These are phyloP conservation scores for Populus davidiana DNA, from an alignment of 345 rosid genomes.

Conservation along the genomic window DNA sequence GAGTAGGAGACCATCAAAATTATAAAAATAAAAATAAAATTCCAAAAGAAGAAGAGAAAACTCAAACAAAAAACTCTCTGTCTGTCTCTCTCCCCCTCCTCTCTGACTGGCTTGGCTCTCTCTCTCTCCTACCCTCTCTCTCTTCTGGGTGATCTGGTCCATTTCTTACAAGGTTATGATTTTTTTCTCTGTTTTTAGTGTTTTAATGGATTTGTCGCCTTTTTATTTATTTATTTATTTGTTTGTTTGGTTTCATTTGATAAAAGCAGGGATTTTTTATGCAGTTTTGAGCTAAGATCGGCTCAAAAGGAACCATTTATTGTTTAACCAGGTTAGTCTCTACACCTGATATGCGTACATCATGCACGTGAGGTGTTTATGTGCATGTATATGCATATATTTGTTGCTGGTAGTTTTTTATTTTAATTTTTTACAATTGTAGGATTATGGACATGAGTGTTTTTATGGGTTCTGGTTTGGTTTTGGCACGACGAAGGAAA, in stretches of 20 bases:
- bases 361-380: not conserved
- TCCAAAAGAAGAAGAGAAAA: not conserved
- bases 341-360: not conserved
- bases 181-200: not conserved
- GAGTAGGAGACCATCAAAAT: not conserved
- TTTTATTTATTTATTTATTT: not conserved
- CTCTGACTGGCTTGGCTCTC: not conserved
- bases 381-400: not conserved
- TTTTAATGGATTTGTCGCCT: not conserved
- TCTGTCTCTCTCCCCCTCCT: conserved; percentile 7
- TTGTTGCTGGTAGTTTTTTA: not conserved
- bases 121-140: not conserved
- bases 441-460: not conserved
- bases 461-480: not conserved
- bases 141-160: conserved; percentile 37
- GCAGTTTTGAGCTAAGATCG: conserved; percentile 34
- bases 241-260: conserved; percentile 8
- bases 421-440: not conserved
- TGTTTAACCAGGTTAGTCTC: conserved; percentile 10
- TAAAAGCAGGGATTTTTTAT: conserved; percentile 19
- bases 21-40: not conserved
- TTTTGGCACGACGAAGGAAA: not conserved
- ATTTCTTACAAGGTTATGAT: conserved; percentile 23
- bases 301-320: conserved; percentile 13
- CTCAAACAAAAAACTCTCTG: not conserved